Percentiles rank a stretch among this genome's conserved stretches.
These are phyloP conservation scores for Hericium erinaceus DNA, from an alignment of 768 basidiomycete genomes.

Conservation along the genomic window DNA sequence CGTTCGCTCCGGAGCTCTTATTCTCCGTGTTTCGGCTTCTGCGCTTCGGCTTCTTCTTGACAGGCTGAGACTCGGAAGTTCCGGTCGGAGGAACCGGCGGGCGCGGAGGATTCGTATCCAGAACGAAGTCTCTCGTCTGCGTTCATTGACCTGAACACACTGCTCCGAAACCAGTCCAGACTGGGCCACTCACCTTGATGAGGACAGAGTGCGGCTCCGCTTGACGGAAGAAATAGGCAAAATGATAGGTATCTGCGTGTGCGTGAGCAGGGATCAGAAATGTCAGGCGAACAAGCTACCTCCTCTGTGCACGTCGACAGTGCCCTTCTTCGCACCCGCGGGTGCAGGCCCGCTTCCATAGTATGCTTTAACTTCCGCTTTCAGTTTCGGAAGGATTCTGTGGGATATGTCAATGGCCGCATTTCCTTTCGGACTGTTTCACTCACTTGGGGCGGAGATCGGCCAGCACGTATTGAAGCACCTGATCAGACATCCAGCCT, in stretches of 20 bases:
- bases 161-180: neutral
- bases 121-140: constrained; percentile 34
- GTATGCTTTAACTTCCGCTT: constrained; percentile 43
- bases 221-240: constrained; percentile 82
- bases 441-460: constrained; percentile 66
- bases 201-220: constrained; percentile 75
- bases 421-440: neutral
- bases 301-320: constrained; percentile 79
- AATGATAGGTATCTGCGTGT: constrained; percentile 71
- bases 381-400: constrained; percentile 61
- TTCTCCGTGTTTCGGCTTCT: neutral
- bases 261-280: neutral
- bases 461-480: constrained; percentile 71
- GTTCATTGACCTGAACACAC: neutral
- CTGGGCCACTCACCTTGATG: constrained; percentile 48
- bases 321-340: constrained; percentile 50
- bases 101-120: constrained; percentile 14
- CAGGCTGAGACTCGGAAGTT: constrained; percentile 10
- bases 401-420: neutral
- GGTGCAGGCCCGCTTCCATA: constrained; percentile 29
- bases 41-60: neutral
- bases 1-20: too few relatives aligned
- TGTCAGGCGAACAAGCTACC: constrained; percentile 33
- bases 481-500: constrained; percentile 82
- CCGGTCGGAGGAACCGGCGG: constrained; percentile 10